Conservation (phyloP, 2,329 filamentous ascomycete species). For the Pestalotiopsis fici region DNA sequence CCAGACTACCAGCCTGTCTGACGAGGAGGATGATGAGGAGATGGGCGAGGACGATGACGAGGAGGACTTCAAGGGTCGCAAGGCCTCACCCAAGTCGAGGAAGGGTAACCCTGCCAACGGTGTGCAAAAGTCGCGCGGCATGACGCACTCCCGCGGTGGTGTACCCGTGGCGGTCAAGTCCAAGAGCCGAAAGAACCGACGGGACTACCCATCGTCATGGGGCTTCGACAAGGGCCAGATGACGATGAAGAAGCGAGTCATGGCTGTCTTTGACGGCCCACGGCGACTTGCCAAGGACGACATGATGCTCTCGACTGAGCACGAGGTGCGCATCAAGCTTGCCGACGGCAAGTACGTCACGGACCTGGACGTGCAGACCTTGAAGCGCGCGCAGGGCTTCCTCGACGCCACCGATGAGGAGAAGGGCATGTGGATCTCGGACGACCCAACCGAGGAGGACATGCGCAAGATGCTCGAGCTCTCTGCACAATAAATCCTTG, state of each 20-base stretch:
- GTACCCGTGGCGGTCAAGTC: constrained; percentile 56
- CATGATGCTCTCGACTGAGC: constrained; percentile 96
- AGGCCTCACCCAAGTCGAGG: constrained; percentile 56
- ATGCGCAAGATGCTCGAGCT: constrained; percentile 61
- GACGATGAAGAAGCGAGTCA: constrained; percentile 96
- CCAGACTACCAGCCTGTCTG: constrained; percentile 32
- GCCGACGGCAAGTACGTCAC: constrained; percentile 83
- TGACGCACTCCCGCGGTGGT: constrained; percentile 78
- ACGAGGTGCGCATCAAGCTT: constrained; percentile 86
- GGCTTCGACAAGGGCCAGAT: constrained; percentile 90
- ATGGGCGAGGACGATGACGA: constrained; percentile 63
- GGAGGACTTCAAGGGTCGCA: constrained; percentile 53
- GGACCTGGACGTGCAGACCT: constrained; percentile 87
- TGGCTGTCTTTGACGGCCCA: constrained; percentile 88
- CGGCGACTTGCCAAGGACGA: constrained; percentile 95
- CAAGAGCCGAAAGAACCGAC: constrained; percentile 83
- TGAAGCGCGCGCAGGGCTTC: constrained; percentile 86
- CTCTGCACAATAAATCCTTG: constrained; percentile 28
- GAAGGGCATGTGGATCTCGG: constrained; percentile 80
- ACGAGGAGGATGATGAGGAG: constrained; percentile 58
- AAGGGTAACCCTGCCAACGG: constrained; percentile 59
- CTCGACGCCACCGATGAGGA: constrained; percentile 79
- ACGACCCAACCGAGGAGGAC: constrained; percentile 67
- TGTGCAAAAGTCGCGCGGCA: constrained; percentile 67
- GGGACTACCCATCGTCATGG: constrained; percentile 93